These are phyloP conservation scores for Chaetomium sp. DNA, from an alignment of 2,329 filamentous ascomycete genomes.

Conservation along the genomic window DNA sequence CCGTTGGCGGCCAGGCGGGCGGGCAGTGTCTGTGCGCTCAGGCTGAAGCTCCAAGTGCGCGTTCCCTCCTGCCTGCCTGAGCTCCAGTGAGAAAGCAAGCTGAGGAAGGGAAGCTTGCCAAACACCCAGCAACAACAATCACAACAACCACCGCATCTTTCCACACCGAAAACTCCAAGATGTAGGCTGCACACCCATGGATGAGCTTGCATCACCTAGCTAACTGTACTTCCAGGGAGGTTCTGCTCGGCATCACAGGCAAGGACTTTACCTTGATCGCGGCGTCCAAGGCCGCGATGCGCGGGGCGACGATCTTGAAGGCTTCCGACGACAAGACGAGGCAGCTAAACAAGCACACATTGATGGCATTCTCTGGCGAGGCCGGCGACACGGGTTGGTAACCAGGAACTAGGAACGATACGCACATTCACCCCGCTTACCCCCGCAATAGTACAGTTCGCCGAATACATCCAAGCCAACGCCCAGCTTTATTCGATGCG, in stretches of 20 bases:
- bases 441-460: conserved; percentile 78
- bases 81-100: conserved; percentile 22
- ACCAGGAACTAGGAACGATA: conserved; percentile 1
- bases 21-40: conserved; percentile 25
- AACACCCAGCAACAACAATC: background rate
- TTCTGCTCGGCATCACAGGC: conserved; percentile 95
- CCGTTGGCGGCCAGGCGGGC: background rate
- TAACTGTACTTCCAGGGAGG: conserved; percentile 68
- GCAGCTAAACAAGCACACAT: conserved; percentile 85
- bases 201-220: background rate
- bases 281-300: conserved; percentile 97
- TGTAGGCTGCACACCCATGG: conserved; percentile 33
- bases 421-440: conserved; percentile 17
- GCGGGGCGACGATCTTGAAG: conserved; percentile 95
- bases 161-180: conserved; percentile 33
- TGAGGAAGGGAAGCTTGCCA: conserved; percentile 29
- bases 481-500: conserved; percentile 98
- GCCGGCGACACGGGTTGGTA: conserved; percentile 85
- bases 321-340: conserved; percentile 95
- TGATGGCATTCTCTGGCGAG: conserved; percentile 95
- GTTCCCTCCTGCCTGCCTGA: conserved; percentile 32
- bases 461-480: conserved; percentile 99
- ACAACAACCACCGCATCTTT: conserved; percentile 21
- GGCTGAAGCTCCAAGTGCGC: conserved; percentile 30
- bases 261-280: conserved; percentile 99